A percentile compares a stretch with the other conserved stretches of the same genome.
Conservation (phyloP, 1,284 basidiomycete species). For the Moesziomyces sp. region DNA sequence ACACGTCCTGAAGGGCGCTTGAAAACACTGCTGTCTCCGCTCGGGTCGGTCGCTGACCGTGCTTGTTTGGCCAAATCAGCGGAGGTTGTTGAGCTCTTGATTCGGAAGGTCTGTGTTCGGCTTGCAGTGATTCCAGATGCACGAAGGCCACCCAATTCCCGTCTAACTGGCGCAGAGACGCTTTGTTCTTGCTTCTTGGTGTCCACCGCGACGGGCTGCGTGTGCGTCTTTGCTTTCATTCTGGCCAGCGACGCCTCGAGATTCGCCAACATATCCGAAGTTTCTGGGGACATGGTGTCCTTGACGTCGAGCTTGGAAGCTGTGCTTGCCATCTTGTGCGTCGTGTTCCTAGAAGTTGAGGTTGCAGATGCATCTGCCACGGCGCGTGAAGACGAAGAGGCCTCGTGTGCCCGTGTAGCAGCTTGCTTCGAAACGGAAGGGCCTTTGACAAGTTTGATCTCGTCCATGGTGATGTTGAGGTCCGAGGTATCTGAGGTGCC, state of each 20-base stretch:
- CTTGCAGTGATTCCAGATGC: constrained; percentile 10
- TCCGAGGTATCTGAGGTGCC: constrained; percentile 5
- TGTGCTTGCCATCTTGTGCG: constrained; percentile 11
- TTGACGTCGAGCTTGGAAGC: constrained; percentile 25
- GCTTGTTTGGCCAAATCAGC: constrained; percentile 18
- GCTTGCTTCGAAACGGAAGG: constrained; percentile 11
- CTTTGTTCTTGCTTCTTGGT: constrained; percentile 11
- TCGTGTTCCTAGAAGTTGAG: constrained; percentile 2
- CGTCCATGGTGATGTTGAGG: constrained; percentile 16
- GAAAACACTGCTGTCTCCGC: constrained; percentile 25
- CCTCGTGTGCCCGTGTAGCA: background rate
- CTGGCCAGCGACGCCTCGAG: constrained; percentile 47
- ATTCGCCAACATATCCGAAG: constrained; percentile 42
- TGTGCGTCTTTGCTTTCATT: constrained; percentile 27
- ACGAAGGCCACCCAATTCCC: constrained; percentile 19
- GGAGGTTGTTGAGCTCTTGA: background rate
- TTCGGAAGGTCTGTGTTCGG: constrained; percentile 19
- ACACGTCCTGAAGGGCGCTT: constrained; percentile 40
- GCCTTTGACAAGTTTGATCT: constrained; percentile 31
- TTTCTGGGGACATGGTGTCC: constrained; percentile 40
- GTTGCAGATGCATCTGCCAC: constrained; percentile 1
- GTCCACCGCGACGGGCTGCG: background rate
- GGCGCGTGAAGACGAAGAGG: constrained; percentile 5
- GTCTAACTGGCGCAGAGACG: constrained; percentile 5
- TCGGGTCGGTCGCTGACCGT: constrained; percentile 21